phyloP scores from a whole-genome alignment of 2,329 filamentous ascomycete species.

The Metarhizium anisopliae region DNA sequence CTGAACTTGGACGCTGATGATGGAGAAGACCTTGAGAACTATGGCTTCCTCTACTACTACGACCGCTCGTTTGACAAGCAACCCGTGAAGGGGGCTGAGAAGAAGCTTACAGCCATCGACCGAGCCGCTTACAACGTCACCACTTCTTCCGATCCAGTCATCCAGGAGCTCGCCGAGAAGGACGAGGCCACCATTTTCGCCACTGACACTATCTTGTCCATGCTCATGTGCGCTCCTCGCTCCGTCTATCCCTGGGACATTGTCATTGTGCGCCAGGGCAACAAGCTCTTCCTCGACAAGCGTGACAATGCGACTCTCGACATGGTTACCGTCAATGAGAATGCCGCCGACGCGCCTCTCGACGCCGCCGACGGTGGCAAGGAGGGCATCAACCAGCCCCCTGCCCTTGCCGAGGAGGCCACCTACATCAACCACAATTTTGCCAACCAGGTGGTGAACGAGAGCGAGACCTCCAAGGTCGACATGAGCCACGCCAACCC shows the following conservation, averaged over 20 bases:
- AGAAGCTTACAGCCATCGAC: conserved; percentile 80
- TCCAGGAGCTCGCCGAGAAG: conserved; percentile 93
- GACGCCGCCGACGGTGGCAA: conserved; percentile 89
- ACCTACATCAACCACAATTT: conserved; percentile 99
- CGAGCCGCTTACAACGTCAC: conserved; percentile 97
- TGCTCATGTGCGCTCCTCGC: conserved; percentile 97
- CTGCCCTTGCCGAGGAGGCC: conserved; percentile 86
- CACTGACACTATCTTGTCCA: conserved; percentile 93
- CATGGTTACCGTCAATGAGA: conserved; percentile 98
- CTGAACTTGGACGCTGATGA: conserved; percentile 92
- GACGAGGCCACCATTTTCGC: conserved; percentile 95
- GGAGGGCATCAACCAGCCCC: conserved; percentile 90
- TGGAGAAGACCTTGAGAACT: conserved; percentile 89
- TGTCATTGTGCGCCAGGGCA: conserved; percentile 82
- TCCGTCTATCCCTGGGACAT: conserved; percentile 99
- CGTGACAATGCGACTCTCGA: conserved; percentile 89
- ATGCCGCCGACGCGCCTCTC: conserved; percentile 87
- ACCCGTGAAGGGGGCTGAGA: conserved; percentile 80
- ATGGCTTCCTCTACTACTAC: conserved; percentile 98
- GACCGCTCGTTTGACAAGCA: conserved; percentile 92
- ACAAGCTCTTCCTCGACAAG: conserved; percentile 99
- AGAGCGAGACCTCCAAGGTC: conserved; percentile 69
- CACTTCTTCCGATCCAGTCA: conserved; percentile 89
- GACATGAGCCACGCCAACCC: conserved; percentile 85
- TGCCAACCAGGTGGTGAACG: conserved; percentile 85